phyloP scores from a whole-genome alignment of 73 alveolate species.

The Durusdinium trenchii region DNA sequence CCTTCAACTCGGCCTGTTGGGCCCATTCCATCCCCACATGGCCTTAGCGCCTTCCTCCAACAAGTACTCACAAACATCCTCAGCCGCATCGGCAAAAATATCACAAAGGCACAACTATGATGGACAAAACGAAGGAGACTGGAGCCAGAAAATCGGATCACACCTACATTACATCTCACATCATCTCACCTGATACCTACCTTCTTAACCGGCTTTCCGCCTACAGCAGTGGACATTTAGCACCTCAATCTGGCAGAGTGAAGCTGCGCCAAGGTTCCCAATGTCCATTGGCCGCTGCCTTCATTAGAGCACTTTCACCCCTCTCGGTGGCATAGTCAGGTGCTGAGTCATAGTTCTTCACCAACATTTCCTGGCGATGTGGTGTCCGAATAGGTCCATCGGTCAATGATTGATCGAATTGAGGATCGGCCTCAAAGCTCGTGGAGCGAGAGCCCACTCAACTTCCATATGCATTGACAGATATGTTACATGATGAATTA shows the following conservation, averaged over 20 bases:
- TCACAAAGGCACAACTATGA: too few relatives aligned
- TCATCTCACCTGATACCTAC: too few relatives aligned
- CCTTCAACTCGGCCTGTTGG: neutral
- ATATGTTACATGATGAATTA: too few relatives aligned
- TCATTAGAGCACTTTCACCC: conserved; percentile 87
- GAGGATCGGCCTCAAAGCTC: neutral
- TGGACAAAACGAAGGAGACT: too few relatives aligned
- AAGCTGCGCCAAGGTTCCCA: conserved; percentile 49
- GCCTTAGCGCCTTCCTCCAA: conserved; percentile 90
- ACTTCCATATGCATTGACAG: too few relatives aligned
- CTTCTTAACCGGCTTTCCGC: too few relatives aligned
- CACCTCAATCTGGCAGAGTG: too few relatives aligned
- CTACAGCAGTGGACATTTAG: too few relatives aligned
- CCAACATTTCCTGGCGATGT: conserved; percentile 20
- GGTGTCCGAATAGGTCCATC: neutral
- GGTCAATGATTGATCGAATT: neutral
- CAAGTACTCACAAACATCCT: conserved; percentile 84
- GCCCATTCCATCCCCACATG: neutral
- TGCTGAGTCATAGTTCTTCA: conserved; percentile 53
- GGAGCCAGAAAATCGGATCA: too few relatives aligned
- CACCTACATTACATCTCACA: too few relatives aligned
- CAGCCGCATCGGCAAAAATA: too few relatives aligned
- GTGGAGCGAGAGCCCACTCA: neutral
- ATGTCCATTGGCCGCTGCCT: conserved; percentile 91
- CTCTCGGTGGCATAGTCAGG: conserved; percentile 69